Evolutionary conservation across 352 stramenopile species (phyloP), one percentile per base, ranked within the genome.

Genomic region (Pythium folliculosum): DNA sequence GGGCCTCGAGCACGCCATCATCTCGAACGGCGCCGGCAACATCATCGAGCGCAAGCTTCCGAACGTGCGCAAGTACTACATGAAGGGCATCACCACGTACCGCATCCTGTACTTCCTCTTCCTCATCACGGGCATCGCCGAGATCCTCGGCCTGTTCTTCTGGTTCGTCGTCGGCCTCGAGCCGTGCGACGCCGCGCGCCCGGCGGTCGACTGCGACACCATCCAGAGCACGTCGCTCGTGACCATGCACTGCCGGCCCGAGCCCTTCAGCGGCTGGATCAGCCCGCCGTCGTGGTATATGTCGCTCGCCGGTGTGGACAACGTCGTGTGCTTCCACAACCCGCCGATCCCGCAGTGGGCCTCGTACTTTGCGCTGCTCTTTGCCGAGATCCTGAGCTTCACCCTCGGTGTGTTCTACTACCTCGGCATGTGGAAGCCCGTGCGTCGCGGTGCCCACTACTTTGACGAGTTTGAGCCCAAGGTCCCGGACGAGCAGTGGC

Each of bases 21-120:
- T 95, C 50, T 69, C 84, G 23, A 90, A 84, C 61, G 87, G 87
- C 10, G 83, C 85, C 12, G 84, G 87, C 55, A 95, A 95, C 71
- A 92, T 94, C 55, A 94, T 95, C 51, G 87, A 95, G 60, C 85
- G 87, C 49, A 92, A 91, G 74, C 75, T 95, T 32, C 87, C 87
- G 13, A 95, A 95, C 69, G 87, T 95, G 23, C 85, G 87, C 62
- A 95, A 95, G 81, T 95, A 95, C 77, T 82, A 90, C 62, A 94
- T 95, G 85, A 95, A 95, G 77, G 87, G 87, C 61, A 92, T 90
- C 61, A 70, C 76, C 6, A 91, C 82, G 37, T 95, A 95, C 72
- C 87, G 85, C 62, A 51, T 85, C 17, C 74, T 95, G 9, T 95
- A 95, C 76, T 87, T 90, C 67, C 71, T 95, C 14, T 95, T 94